Evolutionary conservation across 164 flowering plant species (phyloP), one percentile per base, ranked within the genome.

Genomic region (Buxus sempervirens): DNA sequence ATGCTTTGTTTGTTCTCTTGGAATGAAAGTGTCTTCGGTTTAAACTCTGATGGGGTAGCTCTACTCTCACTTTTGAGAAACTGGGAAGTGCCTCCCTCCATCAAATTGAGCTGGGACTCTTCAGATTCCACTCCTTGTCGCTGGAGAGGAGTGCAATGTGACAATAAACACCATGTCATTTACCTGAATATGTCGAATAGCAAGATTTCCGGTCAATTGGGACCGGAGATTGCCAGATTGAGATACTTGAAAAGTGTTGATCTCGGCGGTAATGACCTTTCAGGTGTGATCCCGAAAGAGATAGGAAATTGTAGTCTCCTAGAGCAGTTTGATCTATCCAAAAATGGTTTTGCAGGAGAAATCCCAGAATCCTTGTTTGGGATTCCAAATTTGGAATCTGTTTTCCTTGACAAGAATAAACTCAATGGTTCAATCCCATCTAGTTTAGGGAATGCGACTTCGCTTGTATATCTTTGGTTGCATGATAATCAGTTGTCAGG

Each of bases 311-410:
- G 88, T 60, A 76, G 70, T 67, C 36, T 61, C 15, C 86, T 88
- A 38, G 27, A 71, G 36, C 8, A 60, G 21, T 25, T 88, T 13
- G 87, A 84, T 53, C 70, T 90, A 15, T 79, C 88, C 0, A 0
- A 0, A 0, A 90, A 90, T 59, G 25, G n/a, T 45, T 71, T 90
- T 38, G 48, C 74, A 9, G 91, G 89, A n/a, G n/a, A n/a, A n/a
- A n/a, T n/a, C n/a, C 96, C 91, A 0, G 82, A 80, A 28, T 83
- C 84, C 1, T 73, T 92, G 78, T 92, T 90, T 72, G 70, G 21
- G 51, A 75, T 83, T 42, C 88, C 82, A 0, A 10, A 51, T 53
- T 60, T 90, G 70, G 51, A 76, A 4, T 8, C 18, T 27, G 23
- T 87, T 63, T 80, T 73, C 63, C 65, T 93, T 36, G 68, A 58